Evolutionary conservation across 129 eudicot genomes (phyloP).

Genomic region (Saposhnikovia divaricata): DNA sequence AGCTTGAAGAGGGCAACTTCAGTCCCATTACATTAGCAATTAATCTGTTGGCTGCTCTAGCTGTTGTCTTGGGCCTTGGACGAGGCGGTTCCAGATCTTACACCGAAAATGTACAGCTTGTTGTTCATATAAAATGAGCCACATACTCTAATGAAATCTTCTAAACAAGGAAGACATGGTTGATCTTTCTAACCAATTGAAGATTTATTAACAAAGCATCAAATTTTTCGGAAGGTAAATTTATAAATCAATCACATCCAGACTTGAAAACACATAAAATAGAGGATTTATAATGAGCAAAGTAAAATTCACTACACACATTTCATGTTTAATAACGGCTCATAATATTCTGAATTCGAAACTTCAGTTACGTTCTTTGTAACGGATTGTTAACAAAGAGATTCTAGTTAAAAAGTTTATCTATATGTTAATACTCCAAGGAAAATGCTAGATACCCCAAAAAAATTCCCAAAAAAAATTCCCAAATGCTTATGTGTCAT

Average conservation of each 20-base stretch:
- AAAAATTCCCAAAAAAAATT: too few species aligned
- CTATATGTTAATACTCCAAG: too few species aligned
- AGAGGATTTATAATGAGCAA: not conserved
- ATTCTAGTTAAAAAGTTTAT: not conserved
- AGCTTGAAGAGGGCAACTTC: constrained; percentile 54
- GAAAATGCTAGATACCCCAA: too few species aligned
- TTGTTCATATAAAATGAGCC: not conserved
- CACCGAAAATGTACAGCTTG: constrained; percentile 21
- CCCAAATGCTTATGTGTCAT: too few species aligned
- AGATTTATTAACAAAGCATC: not conserved
- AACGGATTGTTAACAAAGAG: not conserved
- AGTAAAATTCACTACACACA: not conserved
- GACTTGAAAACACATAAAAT: not conserved
- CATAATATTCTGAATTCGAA: not conserved
- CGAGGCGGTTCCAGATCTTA: constrained; percentile 92
- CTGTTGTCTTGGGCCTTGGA: constrained; percentile 79
- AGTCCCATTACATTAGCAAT: constrained; percentile 90
- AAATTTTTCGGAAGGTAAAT: not conserved
- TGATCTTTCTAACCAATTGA: not conserved
- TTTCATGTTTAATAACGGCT: not conserved
- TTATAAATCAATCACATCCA: not conserved
- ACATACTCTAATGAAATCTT: not conserved
- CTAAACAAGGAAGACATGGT: not conserved
- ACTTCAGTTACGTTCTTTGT: not conserved
- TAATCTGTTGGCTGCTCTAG: constrained; percentile 84